Percentiles rank a stretch among this genome's conserved stretches.
Evolutionary conservation across 106 monocot species (phyloP).

Genomic region (Dioscorea zingiberensis): DNA sequence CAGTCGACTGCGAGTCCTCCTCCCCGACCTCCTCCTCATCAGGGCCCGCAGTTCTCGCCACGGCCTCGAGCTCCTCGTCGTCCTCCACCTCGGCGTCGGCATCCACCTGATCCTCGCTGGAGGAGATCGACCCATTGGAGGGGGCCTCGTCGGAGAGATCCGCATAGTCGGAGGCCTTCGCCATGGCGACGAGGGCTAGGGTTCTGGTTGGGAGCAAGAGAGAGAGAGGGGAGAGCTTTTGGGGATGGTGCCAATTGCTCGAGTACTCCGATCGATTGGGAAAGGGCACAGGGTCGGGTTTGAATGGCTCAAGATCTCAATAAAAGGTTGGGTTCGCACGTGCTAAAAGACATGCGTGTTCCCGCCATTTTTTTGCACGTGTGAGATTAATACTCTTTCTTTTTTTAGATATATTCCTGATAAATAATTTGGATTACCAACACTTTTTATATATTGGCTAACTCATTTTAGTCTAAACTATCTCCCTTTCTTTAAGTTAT

Average conservation of each 20-base stretch:
- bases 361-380: no score
- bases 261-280: no score
- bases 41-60: constrained; percentile 30
- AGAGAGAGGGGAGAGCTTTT: not conserved
- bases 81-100: constrained; percentile 30
- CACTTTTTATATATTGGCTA: no score
- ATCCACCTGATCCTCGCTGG: constrained; percentile 19
- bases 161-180: constrained; percentile 33
- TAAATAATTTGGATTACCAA: no score
- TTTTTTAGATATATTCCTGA: no score
- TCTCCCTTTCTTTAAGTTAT: no score
- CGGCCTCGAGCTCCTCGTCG: constrained; percentile 70
- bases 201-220: not conserved
- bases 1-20: constrained; percentile 30
- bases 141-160: constrained; percentile 39
- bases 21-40: constrained; percentile 41
- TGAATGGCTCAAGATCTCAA: not conserved
- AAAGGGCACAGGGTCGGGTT: not conserved
- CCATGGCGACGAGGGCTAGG: constrained; percentile 26
- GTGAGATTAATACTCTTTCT: no score
- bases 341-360: no score
- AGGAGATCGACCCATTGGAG: constrained; percentile 26
- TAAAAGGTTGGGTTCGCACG: not conserved
- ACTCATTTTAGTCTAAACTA: no score
- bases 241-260: not conserved